phyloP scores from a whole-genome alignment of 1,284 basidiomycete genomes.

The Nidula niveotomentosa region DNA sequence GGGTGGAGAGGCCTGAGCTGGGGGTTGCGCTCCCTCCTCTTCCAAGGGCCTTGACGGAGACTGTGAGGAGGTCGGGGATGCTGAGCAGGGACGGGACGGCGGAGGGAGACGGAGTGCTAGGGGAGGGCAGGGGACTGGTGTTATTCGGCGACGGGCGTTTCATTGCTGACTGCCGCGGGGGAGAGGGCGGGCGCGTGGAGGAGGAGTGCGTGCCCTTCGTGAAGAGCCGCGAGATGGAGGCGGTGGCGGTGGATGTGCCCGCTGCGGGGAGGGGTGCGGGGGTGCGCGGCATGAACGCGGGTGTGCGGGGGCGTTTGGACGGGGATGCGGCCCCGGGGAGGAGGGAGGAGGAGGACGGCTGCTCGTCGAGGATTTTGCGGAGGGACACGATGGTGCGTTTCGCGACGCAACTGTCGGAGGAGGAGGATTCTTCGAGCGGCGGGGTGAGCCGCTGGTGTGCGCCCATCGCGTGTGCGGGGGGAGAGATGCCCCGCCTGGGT shows the following conservation, averaged over 20 bases:
- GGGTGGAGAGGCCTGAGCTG: constrained; percentile 54
- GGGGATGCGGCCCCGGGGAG: constrained; percentile 9
- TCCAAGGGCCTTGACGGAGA: constrained; percentile 22
- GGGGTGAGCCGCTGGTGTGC: constrained; percentile 46
- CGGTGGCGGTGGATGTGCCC: constrained; percentile 69
- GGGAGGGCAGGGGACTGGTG: constrained; percentile 15
- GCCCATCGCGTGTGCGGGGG: constrained; percentile 7
- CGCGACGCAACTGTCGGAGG: constrained; percentile 39
- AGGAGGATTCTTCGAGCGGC: constrained; percentile 56
- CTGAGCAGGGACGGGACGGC: constrained; percentile 11
- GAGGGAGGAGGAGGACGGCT: constrained; percentile 26
- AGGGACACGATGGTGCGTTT: constrained; percentile 63
- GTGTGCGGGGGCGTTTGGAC: constrained; percentile 16
- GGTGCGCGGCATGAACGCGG: constrained; percentile 35
- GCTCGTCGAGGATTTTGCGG: constrained; percentile 67
- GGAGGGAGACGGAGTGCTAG: constrained; percentile 25
- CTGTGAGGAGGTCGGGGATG: constrained; percentile 7
- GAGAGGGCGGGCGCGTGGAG: constrained; percentile 52
- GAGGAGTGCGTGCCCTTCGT: constrained; percentile 64
- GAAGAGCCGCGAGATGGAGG: constrained; percentile 71
- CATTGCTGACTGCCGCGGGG: constrained; percentile 54
- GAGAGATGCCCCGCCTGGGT: constrained; percentile 27
- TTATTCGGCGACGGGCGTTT: constrained; percentile 33
- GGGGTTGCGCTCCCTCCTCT: constrained; percentile 20
- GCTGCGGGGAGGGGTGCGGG: constrained; percentile 51